phyloP scores from a whole-genome alignment of 2,329 filamentous ascomycete species.

The Diaporthe vexans region DNA sequence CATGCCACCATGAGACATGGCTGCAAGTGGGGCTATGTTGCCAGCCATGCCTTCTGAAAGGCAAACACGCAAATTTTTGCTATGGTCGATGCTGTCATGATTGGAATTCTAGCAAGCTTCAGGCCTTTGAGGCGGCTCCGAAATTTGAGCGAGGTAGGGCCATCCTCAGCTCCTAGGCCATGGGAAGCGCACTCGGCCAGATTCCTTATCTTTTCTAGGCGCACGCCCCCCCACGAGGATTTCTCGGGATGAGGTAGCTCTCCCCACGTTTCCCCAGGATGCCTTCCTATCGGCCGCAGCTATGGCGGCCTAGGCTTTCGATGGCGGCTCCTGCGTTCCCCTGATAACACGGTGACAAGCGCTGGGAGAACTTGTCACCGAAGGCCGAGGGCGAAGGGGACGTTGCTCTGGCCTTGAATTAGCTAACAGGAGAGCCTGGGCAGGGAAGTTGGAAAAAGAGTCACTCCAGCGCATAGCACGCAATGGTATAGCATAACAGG shows the following conservation, averaged over 20 bases:
- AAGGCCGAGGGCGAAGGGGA: slow-evolving; percentile 15
- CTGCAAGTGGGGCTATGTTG: slow-evolving; percentile 11
- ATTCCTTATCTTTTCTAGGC: slow-evolving; percentile 40
- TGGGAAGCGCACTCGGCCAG: slow-evolving; percentile 37
- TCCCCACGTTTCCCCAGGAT: slow-evolving; percentile 42
- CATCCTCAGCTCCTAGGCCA: slow-evolving; percentile 21
- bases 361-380: slow-evolving; percentile 21
- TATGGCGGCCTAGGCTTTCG: slow-evolving; percentile 13
- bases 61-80: slow-evolving; percentile 15
- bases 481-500: slow-evolving; percentile 2
- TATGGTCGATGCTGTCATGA: slow-evolving; percentile 20
- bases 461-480: slow-evolving; percentile 4
- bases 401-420: not conserved
- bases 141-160: slow-evolving; percentile 39
- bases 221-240: slow-evolving; percentile 40
- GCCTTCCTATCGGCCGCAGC: slow-evolving; percentile 24
- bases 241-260: slow-evolving; percentile 30
- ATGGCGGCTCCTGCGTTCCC: slow-evolving; percentile 22
- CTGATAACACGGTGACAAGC: slow-evolving; percentile 21
- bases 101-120: slow-evolving; percentile 34
- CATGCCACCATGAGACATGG: slow-evolving; percentile 29
- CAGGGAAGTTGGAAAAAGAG: not conserved
- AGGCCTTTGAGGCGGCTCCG: slow-evolving; percentile 10
- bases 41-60: not conserved
- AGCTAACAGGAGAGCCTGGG: not conserved